Evolutionary conservation across 331 rosid species (phyloP).

Genomic region (Erythrophleum ivorense): DNA sequence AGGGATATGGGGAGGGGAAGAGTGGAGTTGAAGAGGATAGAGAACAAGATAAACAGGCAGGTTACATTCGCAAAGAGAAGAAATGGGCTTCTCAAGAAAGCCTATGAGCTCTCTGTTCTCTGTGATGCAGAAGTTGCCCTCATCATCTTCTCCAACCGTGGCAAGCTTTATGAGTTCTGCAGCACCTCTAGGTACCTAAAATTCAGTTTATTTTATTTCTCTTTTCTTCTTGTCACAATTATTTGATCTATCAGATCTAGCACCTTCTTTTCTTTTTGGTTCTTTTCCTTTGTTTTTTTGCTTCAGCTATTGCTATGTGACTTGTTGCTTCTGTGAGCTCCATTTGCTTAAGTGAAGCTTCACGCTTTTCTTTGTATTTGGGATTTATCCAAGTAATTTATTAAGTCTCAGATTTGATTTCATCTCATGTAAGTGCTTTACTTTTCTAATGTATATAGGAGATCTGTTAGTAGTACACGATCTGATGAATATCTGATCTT

Average conservation of each 20-base stretch:
- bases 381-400: neutral
- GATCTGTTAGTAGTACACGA: constrained; percentile 43
- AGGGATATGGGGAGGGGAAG: constrained; percentile 89
- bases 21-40: constrained; percentile 98
- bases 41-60: constrained; percentile 99
- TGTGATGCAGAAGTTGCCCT: constrained; percentile 99
- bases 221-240: neutral
- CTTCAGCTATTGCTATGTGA: neutral
- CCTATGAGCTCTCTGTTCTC: constrained; percentile 93
- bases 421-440: constrained; percentile 1
- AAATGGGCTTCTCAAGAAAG: constrained; percentile 95
- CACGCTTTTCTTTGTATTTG: too few species aligned
- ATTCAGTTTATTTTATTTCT: neutral
- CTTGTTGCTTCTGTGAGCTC: too few species aligned
- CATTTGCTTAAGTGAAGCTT: too few species aligned
- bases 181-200: constrained; percentile 71
- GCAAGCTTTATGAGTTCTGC: constrained; percentile 96
- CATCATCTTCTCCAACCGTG: constrained; percentile 92
- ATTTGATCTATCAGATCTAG: neutral
- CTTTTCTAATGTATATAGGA: constrained; percentile 14
- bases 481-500: constrained; percentile 32
- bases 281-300: neutral
- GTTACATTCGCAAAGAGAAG: constrained; percentile 97
- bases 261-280: neutral
- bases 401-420: constrained; percentile 24